Evolutionary conservation across 306 rosid genomes (phyloP), one percentile per base, ranked within the genome.

Genomic region (Quercus parvula): DNA sequence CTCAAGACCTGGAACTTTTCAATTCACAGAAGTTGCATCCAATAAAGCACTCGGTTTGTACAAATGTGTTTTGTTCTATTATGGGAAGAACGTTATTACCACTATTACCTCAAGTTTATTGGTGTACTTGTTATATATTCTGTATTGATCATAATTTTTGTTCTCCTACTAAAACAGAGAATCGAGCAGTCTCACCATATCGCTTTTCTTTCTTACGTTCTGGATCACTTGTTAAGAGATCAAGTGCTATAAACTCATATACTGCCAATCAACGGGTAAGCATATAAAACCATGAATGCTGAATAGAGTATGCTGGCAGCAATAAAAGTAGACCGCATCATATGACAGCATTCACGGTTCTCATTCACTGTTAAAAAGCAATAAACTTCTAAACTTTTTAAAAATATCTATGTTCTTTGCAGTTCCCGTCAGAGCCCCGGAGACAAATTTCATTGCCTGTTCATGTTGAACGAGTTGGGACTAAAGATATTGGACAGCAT

Each of bases 141-240:
- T 20, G 7, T 38, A 5, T 49, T 55, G 31, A 5, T 70, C 13
- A 80, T 73, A 4, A 5, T 41, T 2, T 27, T 28, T 46, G 1
- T 11, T 25, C 1, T 3, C 69, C 8, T 27, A 15, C 22, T 31
- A 44, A 58, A 63, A 70, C 76, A 79, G 86, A 75, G 80, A 81
- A 68, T 38, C 80, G 66, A 71, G 46, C 70, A 2, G 73, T 19
- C 71, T 57, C 88, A 66, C 81, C 84, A 8, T 49, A 13, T 30
- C 78, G 30, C 17, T 78, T 71, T 78, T 79, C 81, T 14, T 13
- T 78, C 20, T 44, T 44, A 63, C 81, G 79, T 56, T 56, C 79
- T n/a, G 81, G 86, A 38, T 71, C 86, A 55, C 59, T 81, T 74
- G 72, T 52, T 31, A 78, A 62, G 75, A 70, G 78, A 70, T 85